phyloP scores from a whole-genome alignment of 331 rosid species.

The Arachis monticola region DNA sequence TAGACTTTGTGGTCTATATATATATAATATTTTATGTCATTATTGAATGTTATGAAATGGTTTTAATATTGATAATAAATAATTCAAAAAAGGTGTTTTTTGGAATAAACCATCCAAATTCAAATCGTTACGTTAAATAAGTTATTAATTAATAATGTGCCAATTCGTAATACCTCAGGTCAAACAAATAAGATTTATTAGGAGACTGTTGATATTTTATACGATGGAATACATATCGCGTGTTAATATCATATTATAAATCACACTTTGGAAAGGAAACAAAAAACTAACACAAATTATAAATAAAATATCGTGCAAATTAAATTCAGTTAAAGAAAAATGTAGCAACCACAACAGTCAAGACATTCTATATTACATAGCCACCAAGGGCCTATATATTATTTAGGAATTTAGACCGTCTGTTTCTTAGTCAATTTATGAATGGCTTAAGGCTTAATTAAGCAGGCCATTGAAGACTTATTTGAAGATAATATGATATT shows the following conservation, averaged over 20 bases:
- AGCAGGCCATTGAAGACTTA: background rate
- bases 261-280: too few relatives aligned
- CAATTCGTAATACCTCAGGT: background rate
- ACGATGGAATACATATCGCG: background rate
- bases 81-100: background rate
- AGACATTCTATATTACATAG: background rate
- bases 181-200: background rate
- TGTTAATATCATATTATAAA: too few relatives aligned
- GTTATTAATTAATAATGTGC: background rate
- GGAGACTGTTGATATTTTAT: background rate
- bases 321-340: background rate
- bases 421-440: conserved; percentile 1
- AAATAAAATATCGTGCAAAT: background rate
- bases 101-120: background rate
- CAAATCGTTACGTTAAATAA: background rate
- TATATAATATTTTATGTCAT: too few relatives aligned
- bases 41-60: too few relatives aligned
- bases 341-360: background rate
- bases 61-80: background rate
- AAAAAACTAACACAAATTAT: background rate
- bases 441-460: conserved; percentile 4
- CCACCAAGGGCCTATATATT: background rate
- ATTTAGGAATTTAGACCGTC: background rate
- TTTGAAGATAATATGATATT: background rate
- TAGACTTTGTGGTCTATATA: background rate